Evolutionary conservation across 345 rosid genomes (phyloP).

Genomic region (Boechera divaricarpa): DNA sequence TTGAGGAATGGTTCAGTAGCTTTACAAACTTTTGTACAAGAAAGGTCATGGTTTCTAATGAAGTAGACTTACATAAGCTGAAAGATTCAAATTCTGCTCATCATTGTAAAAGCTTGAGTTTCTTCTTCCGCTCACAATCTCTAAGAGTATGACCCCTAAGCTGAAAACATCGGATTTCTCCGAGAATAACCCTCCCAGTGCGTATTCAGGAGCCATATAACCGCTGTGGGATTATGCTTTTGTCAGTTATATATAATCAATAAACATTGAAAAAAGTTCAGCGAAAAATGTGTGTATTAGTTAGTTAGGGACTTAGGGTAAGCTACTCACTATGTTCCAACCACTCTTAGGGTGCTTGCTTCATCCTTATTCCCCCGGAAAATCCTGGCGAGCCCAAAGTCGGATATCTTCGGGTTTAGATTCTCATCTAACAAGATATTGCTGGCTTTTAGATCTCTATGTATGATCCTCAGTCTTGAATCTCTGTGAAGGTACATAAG

Average conservation of each 20-base stretch:
- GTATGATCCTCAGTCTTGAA: conserved; percentile 51
- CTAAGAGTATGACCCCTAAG: conserved; percentile 52
- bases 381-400: conserved; percentile 37
- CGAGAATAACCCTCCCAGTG: conserved; percentile 51
- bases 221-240: conserved; percentile 44
- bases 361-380: conserved; percentile 27
- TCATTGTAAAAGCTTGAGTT: conserved; percentile 41
- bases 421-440: conserved; percentile 54
- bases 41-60: background rate
- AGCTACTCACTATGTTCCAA: conserved; percentile 26
- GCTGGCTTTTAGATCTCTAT: conserved; percentile 51
- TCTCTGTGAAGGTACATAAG: conserved; percentile 51
- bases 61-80: conserved; percentile 43
- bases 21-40: conserved; percentile 8
- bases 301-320: background rate
- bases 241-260: background rate
- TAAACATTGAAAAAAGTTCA: background rate
- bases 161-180: conserved; percentile 57
- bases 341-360: conserved; percentile 24
- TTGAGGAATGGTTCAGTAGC: background rate
- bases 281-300: background rate
- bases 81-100: conserved; percentile 33
- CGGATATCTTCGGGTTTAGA: conserved; percentile 50
- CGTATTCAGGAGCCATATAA: conserved; percentile 54
- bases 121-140: conserved; percentile 50